A percentile compares a stretch with the other conserved stretches of the same genome.
These are phyloP conservation scores for Simplicillium sp. DNA, from an alignment of 2,329 filamentous ascomycete genomes.

Conservation along the genomic window DNA sequence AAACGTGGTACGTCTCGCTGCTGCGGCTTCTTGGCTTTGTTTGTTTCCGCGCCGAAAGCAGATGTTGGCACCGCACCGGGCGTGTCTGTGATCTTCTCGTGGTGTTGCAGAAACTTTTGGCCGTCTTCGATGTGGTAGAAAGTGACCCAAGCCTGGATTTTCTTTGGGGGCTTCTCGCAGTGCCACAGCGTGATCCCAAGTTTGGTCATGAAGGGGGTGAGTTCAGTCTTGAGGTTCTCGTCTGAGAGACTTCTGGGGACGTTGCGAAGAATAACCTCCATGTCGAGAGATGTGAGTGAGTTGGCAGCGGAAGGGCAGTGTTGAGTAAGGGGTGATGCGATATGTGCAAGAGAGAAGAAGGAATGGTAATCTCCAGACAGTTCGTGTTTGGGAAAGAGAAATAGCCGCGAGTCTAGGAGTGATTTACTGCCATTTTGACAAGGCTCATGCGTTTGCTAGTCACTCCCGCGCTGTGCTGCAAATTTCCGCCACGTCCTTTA, in stretches of 20 bases:
- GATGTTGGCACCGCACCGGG: no score
- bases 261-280: slow-evolving; percentile 36
- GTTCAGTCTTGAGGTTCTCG: slow-evolving; percentile 23
- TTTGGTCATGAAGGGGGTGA: slow-evolving; percentile 27
- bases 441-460: no score
- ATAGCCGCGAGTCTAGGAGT: no score
- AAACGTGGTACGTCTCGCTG: background rate
- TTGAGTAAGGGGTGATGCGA: background rate
- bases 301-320: background rate
- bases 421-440: no score
- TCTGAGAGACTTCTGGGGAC: slow-evolving; percentile 31
- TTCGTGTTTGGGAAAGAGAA: no score
- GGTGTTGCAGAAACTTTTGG: slow-evolving; percentile 26
- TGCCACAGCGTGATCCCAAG: slow-evolving; percentile 32
- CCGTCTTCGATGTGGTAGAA: slow-evolving; percentile 33
- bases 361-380: no score
- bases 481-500: no score
- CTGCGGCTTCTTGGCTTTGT: background rate
- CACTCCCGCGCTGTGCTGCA: no score
- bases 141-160: slow-evolving; percentile 25
- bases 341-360: no score
- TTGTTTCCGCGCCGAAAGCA: background rate
- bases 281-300: background rate
- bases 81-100: slow-evolving; percentile 17
- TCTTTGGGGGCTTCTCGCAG: slow-evolving; percentile 30